A percentile compares a stretch with the other conserved stretches of the same genome.
These are phyloP conservation scores for Linderniella brevidens DNA, from an alignment of 257 asterid species.

Conservation along the genomic window DNA sequence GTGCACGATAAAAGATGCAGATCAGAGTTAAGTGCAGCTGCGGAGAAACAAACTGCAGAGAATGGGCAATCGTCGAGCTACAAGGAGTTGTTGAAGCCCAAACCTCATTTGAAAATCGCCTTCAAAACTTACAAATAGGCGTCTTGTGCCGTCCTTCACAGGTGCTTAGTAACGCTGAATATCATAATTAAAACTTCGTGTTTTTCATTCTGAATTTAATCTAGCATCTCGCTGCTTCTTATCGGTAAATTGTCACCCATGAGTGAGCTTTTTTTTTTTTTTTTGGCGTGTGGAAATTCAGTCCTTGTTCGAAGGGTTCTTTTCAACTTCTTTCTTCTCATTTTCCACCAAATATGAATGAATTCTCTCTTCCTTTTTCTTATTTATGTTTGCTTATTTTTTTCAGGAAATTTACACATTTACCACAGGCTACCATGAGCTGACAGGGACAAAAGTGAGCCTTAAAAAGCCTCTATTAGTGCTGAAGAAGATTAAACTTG, in stretches of 20 bases:
- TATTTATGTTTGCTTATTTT: background rate
- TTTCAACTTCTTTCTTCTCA: background rate
- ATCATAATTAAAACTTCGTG: no score
- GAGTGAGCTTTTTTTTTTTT: background rate
- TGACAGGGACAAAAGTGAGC: constrained; percentile 54
- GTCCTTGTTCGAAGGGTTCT: background rate
- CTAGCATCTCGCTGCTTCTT: background rate
- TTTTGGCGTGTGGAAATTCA: background rate
- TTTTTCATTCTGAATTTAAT: background rate
- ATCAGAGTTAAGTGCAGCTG: constrained; percentile 79
- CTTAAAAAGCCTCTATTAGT: constrained; percentile 74
- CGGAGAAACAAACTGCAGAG: constrained; percentile 64
- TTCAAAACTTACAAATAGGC: constrained; percentile 71
- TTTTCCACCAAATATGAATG: background rate
- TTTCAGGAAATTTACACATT: constrained; percentile 69
- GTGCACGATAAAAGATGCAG: constrained; percentile 24
- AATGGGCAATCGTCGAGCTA: constrained; percentile 85
- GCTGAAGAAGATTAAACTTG: constrained; percentile 50
- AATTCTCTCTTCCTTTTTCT: background rate
- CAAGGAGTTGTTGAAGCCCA: constrained; percentile 85
- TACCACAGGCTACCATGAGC: constrained; percentile 83
- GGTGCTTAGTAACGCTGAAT: constrained; percentile 18
- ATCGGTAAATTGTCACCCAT: background rate
- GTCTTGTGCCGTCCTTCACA: constrained; percentile 78
- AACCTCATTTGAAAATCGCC: constrained; percentile 32